A percentile compares a stretch with the other conserved stretches of the same genome.
Conservation (phyloP, 2,329 filamentous ascomycete genomes). For the Alternaria sp. region DNA sequence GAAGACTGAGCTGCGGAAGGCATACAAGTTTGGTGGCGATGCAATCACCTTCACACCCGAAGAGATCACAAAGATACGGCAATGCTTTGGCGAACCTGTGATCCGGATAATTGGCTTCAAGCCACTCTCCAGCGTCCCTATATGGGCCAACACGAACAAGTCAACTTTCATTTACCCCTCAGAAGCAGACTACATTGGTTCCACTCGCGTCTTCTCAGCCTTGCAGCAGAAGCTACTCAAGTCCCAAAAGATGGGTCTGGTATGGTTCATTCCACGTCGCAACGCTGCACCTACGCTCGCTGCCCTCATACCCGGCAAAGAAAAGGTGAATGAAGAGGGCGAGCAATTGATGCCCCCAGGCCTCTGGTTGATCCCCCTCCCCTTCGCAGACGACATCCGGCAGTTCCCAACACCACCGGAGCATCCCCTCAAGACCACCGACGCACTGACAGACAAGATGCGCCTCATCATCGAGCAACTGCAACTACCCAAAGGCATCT, state of each 20-base stretch:
- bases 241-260: conserved; percentile 81
- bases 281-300: conserved; percentile 83
- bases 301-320: conserved; percentile 79
- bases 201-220: conserved; percentile 89
- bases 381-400: conserved; percentile 88
- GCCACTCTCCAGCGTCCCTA: conserved; percentile 73
- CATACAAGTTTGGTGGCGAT: conserved; percentile 94
- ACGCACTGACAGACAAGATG: conserved; percentile 82
- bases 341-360: conserved; percentile 80
- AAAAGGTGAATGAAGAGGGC: conserved; percentile 68
- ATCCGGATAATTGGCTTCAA: conserved; percentile 97
- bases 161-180: conserved; percentile 94
- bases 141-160: conserved; percentile 86
- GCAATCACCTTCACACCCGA: conserved; percentile 86
- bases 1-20: conserved; percentile 83
- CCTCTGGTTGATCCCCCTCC: conserved; percentile 87
- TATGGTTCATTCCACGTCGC: conserved; percentile 85
- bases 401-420: conserved; percentile 72
- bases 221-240: conserved; percentile 85
- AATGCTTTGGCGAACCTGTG: conserved; percentile 78
- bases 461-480: conserved; percentile 81
- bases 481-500: conserved; percentile 84
- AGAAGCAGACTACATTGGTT: conserved; percentile 88
- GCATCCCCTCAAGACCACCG: conserved; percentile 58
- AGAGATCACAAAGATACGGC: conserved; percentile 77